Base-by-base conservation (phyloP, 352 stramenopile species). In the Globisporangium takayamanum region DNA sequence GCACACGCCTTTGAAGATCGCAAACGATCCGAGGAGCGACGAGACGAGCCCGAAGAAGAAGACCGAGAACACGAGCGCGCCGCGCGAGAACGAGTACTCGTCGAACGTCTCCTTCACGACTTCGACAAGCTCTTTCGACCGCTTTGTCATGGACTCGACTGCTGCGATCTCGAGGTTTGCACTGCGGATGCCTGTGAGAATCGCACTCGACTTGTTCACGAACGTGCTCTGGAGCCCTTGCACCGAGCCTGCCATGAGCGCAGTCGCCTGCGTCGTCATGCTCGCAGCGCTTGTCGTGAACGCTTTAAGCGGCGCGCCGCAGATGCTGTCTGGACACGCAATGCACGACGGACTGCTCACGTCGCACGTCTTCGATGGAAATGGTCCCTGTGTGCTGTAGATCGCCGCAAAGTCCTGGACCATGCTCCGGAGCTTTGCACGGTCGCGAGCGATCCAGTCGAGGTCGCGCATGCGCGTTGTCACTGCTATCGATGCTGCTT, bases 1-100 rank as follows among this genome's bases (percentile, higher is more conserved):
- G 64, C 84, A 91, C 1, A 87, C 74, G 15, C 84, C 84, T 54
- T 88, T 89, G 57, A 87, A 70, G 46, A 92, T 91, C 25, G 75
- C 81, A 46, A 87, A 73, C 44, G 80, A 70, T 3, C 81, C 80
- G 3, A 92, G 45, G 6, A 88, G 66, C 25, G 81, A 89, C 28
- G 80, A 73, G 26, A 92, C 68, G 39, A 90, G 69, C 0, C 70
- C 81, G 49, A 92, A 82, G 18, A 94, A 62, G 64, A 92, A 94
- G 10, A 92, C 80, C 14, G 75, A 88, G 15, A 94, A 69, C 58
- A 92, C 82, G 33, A 91, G 60, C 3, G 78, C 81, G 47, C 74
- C 82, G 30, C 84, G 74, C 0, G 79, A 88, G 64, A 88, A 92
- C 28, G 84, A 92, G 60, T 90, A 86, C 50, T 79, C 66, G 53